A percentile compares a stretch with the other conserved stretches of the same genome.
Conservation (phyloP, 768 basidiomycete species). For the Kondoa malvinella region DNA sequence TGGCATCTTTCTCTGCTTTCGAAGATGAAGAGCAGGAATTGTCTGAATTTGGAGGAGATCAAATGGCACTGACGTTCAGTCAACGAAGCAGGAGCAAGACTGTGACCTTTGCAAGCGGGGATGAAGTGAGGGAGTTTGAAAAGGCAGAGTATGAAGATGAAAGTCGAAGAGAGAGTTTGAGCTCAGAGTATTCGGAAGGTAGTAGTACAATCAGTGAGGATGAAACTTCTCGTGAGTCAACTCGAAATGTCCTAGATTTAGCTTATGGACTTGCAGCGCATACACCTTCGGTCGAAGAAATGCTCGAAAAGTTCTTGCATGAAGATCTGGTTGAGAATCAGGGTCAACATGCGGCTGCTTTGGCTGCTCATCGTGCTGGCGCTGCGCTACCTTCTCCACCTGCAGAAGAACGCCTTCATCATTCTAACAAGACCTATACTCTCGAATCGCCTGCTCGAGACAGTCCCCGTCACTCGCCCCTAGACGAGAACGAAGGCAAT, state of each 20-base stretch:
- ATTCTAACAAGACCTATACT: background rate
- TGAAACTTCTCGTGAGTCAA: background rate
- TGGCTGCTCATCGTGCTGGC: background rate
- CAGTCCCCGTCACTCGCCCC: background rate
- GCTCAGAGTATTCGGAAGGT: background rate
- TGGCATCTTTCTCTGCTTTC: background rate
- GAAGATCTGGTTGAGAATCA: background rate
- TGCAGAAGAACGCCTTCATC: background rate
- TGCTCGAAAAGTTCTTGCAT: background rate
- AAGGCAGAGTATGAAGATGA: background rate
- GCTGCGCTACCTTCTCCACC: no score
- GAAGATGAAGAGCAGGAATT: background rate
- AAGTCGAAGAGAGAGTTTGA: background rate
- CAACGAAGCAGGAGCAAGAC: slow-evolving; percentile 1
- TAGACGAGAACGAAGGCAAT: background rate
- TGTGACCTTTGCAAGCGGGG: background rate
- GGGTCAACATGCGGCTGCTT: background rate
- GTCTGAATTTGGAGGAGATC: background rate
- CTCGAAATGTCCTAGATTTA: background rate
- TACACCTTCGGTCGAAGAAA: background rate
- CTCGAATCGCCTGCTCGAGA: background rate
- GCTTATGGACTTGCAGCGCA: no score
- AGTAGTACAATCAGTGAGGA: background rate
- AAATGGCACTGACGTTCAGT: background rate
- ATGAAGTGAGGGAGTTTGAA: slow-evolving; percentile 7